Evolutionary conservation across 129 eudicot genomes (phyloP), one percentile per base, ranked within the genome.

Genomic region (Silybum marianum): DNA sequence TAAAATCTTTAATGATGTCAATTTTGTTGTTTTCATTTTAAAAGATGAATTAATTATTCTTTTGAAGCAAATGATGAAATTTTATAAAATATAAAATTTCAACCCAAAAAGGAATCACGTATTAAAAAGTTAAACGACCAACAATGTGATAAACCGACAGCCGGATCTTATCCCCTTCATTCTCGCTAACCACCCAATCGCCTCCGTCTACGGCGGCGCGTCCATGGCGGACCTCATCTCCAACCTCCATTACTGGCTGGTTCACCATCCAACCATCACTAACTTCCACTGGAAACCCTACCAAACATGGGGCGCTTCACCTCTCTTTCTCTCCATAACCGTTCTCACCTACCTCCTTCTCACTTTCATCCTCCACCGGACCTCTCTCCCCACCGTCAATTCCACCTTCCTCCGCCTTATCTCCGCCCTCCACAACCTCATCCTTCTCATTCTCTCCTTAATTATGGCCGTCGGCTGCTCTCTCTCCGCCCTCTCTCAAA

Each of bases 361-460:
- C 84, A 91, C 93, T 26, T 80, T 91, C 91, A 38, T 78, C 75
- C 89, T 91, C 90, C 91, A 51, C 80, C 91, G 72, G 79, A 34
- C 51, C 76, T 62, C 79, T 39, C 86, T 84, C 76, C 85, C 91
- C 74, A 48, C 93, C 78, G 51, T 87, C 86, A 69, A 85, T 63
- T 18, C 94, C 80, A 25, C 91, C 84, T 0, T 73, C 91, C 90
- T 95, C 87, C 97, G 95, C 90, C 81, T 70, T 74, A 63, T 87
- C 90, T 88, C 97, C 85, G 83, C 89, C 90, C 9, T 76, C 75
- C 99, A 95, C 86, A 95, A 87, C 90, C 95, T 95, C 83, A 26
- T 81, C 82, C 96, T 95, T 84, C 78, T 88, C 80, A 80, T 88
- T 89, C 93, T 95, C 78, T 95, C 99, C 77, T 79, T 95, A 40